Evolutionary conservation across 371 early-diverging fungal species (phyloP), one percentile per base, ranked within the genome.

Genomic region (Mortierella sp.): DNA sequence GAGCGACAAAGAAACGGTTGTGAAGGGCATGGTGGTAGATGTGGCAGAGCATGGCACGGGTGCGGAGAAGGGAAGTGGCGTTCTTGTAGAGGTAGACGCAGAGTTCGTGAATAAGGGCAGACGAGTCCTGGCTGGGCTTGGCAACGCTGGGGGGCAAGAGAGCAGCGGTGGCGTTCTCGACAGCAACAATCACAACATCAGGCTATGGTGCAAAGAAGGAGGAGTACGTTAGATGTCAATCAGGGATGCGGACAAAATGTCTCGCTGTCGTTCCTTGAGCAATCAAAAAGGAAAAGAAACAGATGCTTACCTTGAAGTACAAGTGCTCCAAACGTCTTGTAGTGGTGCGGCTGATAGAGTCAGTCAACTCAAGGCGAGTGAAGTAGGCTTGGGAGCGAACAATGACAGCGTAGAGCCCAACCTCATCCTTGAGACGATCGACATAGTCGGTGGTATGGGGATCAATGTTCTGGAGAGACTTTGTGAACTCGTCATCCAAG

Each of bases 401-500:
- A 83, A 99, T 95, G 58, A 97, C 90, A 55, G 94, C 92, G 87
- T 98, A 98, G 52, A 98, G 89, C 21, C 92, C 79, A 55, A 95
- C 93, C 76, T 99, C 97, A 88, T 98, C 99, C 78, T 94, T 92
- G 83, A 99, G 92, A 75, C 99, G 96, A 78, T 97, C 98, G 77
- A 98, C 93, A 87, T 99, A 99, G 84, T 99, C 98, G 73, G 96
- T 95, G 45, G 99, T 95, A 88, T 98, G 98, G 77, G 99, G 98
- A 89, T 99, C 99, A 80, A 96, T 96, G 90, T 94, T 95, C 89
- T 97, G 98, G 58, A 99, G 94, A n/a, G 97, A 94, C 88, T 96
- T 96, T 80, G 94, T 96, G 90, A 98, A 99, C 90, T 99, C 99
- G 71, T 99, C 99, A 90, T 98, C 98, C 65, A 99, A 89, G 57